Evolutionary conservation across 1,284 basidiomycete species (phyloP).

Genomic region (Boletellus deceptivus): DNA sequence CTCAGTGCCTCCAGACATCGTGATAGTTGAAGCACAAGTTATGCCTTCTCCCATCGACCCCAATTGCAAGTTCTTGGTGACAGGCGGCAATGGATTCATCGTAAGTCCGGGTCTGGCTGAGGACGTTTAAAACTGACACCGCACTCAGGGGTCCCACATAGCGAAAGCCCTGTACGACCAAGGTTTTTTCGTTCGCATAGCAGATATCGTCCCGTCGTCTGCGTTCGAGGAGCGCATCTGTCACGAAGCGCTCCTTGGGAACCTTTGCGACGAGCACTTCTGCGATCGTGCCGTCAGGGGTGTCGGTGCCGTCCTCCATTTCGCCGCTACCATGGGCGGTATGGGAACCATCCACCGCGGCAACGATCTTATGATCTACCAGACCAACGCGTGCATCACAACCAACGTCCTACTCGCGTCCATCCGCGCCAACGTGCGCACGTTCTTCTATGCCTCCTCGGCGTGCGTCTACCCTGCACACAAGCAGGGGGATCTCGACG

Average conservation of each 20-base stretch:
- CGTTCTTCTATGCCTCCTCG: constrained; percentile 57
- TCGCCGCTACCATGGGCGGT: constrained; percentile 60
- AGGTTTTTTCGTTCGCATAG: constrained; percentile 42
- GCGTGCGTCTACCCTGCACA: constrained; percentile 55
- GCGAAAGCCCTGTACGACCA: constrained; percentile 37
- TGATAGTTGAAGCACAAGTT: constrained; percentile 4
- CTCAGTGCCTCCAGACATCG: not conserved
- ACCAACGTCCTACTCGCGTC: constrained; percentile 45
- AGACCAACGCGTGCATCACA: constrained; percentile 50
- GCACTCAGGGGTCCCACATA: constrained; percentile 50
- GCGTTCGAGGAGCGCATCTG: constrained; percentile 29
- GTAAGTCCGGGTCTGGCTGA: constrained; percentile 34
- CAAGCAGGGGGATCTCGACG: constrained; percentile 36
- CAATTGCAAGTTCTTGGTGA: constrained; percentile 40
- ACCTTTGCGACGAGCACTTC: constrained; percentile 45
- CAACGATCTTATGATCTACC: constrained; percentile 51
- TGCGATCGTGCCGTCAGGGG: constrained; percentile 40
- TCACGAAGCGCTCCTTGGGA: constrained; percentile 42
- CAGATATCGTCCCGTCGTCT: constrained; percentile 38
- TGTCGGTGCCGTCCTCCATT: constrained; percentile 48
- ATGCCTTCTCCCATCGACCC: not conserved
- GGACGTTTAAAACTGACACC: not conserved
- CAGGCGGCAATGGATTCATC: constrained; percentile 58
- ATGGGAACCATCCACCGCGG: constrained; percentile 57
- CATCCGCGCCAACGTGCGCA: constrained; percentile 37